phyloP scores from a whole-genome alignment of 768 basidiomycete species.

The Stropharia rugosoannulata region DNA sequence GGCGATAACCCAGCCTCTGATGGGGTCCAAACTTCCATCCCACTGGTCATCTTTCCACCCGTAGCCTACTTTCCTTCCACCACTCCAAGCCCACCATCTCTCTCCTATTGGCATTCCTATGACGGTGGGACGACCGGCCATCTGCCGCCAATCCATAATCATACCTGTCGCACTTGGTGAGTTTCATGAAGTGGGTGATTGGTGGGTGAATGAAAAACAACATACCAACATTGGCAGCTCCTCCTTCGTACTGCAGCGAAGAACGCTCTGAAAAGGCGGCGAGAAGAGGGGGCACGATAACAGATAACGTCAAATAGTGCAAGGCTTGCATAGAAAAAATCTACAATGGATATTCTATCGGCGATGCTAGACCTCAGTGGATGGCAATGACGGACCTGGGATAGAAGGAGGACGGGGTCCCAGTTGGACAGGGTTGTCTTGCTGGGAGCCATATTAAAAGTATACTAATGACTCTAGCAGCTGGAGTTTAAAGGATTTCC shows the following conservation, averaged over 20 bases:
- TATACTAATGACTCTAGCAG: constrained; percentile 11
- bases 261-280: constrained; percentile 70
- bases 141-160: constrained; percentile 98
- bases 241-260: constrained; percentile 73
- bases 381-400: constrained; percentile 55
- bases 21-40: constrained; percentile 73
- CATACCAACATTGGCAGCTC: constrained; percentile 76
- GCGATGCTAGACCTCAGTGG: neutral
- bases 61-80: constrained; percentile 71
- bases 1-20: constrained; percentile 89
- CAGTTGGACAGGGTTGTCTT: constrained; percentile 55
- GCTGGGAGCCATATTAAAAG: constrained; percentile 33
- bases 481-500: constrained; percentile 13
- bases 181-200: neutral
- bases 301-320: constrained; percentile 87
- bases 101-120: constrained; percentile 62
- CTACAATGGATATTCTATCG: constrained; percentile 37
- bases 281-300: constrained; percentile 82
- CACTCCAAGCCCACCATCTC: constrained; percentile 81
- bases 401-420: constrained; percentile 88
- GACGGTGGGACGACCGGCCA: constrained; percentile 83
- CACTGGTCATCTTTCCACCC: constrained; percentile 53
- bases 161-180: constrained; percentile 47
- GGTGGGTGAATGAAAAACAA: neutral
- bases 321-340: constrained; percentile 92